Evolutionary conservation across 768 basidiomycete genomes (phyloP).

Genomic region (Suillus subluteus): DNA sequence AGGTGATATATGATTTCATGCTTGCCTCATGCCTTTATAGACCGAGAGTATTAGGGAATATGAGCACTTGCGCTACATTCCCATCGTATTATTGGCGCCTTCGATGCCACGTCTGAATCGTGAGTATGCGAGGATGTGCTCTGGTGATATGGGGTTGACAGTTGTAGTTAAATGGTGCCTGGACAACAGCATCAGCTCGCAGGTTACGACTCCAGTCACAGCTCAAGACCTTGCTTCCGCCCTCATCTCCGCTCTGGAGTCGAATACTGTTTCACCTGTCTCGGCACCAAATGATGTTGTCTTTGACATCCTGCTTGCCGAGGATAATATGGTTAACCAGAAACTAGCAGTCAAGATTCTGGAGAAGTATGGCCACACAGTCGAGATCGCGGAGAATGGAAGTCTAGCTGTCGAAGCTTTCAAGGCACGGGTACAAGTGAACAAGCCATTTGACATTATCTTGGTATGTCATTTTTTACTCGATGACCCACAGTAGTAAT

Average conservation of each 20-base stretch:
- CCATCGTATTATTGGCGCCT: conserved; percentile 88
- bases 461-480: conserved; percentile 58
- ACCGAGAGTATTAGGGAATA: conserved; percentile 89
- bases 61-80: conserved; percentile 95
- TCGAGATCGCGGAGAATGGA: conserved; percentile 98
- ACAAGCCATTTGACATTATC: conserved; percentile 87
- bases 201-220: conserved; percentile 89
- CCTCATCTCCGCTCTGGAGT: conserved; percentile 91
- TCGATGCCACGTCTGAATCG: conserved; percentile 75
- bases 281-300: conserved; percentile 83
- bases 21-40: conserved; percentile 44
- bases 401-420: conserved; percentile 91
- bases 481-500: conserved; percentile 10
- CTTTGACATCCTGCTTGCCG: conserved; percentile 93
- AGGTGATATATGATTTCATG: conserved; percentile 1
- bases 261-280: conserved; percentile 89
- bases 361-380: conserved; percentile 93
- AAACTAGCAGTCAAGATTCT: conserved; percentile 96
- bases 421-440: conserved; percentile 72
- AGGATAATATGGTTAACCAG: conserved; percentile 96
- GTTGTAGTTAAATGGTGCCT: conserved; percentile 89
- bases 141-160: conserved; percentile 9
- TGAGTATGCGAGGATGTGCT: conserved; percentile 41
- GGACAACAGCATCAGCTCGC: conserved; percentile 94
- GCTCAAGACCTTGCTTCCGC: conserved; percentile 91